Evolutionary conservation across 345 rosid genomes (phyloP), one percentile per base, ranked within the genome.

Genomic region (Xanthoceras sorbifolium): DNA sequence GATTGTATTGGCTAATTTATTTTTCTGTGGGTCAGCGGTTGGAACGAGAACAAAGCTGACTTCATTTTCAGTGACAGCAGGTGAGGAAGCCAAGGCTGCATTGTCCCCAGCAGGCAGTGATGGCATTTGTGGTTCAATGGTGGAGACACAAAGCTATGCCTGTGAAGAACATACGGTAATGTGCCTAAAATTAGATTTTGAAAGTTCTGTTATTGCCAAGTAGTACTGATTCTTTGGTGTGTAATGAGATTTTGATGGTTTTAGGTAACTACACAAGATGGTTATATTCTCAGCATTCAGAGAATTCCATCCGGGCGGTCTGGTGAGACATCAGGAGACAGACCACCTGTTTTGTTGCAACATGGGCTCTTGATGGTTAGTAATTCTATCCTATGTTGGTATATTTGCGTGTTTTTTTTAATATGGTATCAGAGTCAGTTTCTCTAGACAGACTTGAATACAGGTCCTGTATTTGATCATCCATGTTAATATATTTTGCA

Each of bases 181-280:
- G 1, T 71, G 9, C 31, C 42, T 29, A n/a, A n/a, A n/a, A n/a
- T n/a, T n/a, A 60, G 18, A 67, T 26, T 76, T 29, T 5, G 10
- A n/a, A n/a, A n/a, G n/a, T n/a, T n/a, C n/a, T n/a, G n/a, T n/a
- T n/a, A n/a, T n/a, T n/a, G n/a, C n/a, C n/a, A n/a, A n/a, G n/a
- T 29, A 42, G 32, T 26, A 26, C 72, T 15, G 14, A 18, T 20
- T 28, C 11, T 50, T 31, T 1, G 15, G 4, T 20, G 46, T 22
- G 64, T 66, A 52, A 10, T 26, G 44, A 14, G 36, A 6, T 50
- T 62, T 73, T 50, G 46, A 23, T 76, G 60, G 55, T 75, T 82
- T 64, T 74, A 88, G 91, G 90, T 90, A 26, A 86, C 87, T 3
- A 89, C 92, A 5, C 23, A 78, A 74, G 91, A 89, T 78, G 94